Percentiles rank a stretch among this genome's conserved stretches.
phyloP scores from a whole-genome alignment of 257 asterid species.

The Scutellaria barbata region DNA sequence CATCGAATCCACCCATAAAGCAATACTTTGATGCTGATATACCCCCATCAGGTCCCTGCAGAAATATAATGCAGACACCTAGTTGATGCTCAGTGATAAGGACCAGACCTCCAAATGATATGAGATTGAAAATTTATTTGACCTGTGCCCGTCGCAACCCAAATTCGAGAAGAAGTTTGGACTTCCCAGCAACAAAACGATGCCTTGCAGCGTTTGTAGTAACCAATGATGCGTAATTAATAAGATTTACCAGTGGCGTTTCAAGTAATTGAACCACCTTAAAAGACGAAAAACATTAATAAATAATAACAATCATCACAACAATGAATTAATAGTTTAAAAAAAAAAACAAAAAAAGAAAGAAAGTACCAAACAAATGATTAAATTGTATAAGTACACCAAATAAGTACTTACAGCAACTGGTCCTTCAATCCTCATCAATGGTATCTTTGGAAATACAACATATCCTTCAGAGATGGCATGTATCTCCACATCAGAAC shows the following conservation, averaged over 20 bases:
- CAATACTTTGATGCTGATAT: slow-evolving; percentile 92
- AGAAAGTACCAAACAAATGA: not conserved
- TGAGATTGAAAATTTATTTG: slow-evolving; percentile 18
- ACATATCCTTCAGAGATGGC: slow-evolving; percentile 94
- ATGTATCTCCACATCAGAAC: slow-evolving; percentile 90
- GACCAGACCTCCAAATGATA: slow-evolving; percentile 34
- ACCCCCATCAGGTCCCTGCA: slow-evolving; percentile 99
- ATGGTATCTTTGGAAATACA: slow-evolving; percentile 93
- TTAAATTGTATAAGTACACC: slow-evolving; percentile 24
- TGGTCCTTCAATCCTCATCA: slow-evolving; percentile 97
- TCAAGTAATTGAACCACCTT: slow-evolving; percentile 98
- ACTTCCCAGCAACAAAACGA: slow-evolving; percentile 97
- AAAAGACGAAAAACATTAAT: slow-evolving; percentile 40
- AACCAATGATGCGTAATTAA: slow-evolving; percentile 92
- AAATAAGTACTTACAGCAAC: slow-evolving; percentile 74
- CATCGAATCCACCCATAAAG: slow-evolving; percentile 99
- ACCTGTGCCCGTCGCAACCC: slow-evolving; percentile 98
- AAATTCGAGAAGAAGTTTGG: slow-evolving; percentile 93
- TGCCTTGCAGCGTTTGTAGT: slow-evolving; percentile 99
- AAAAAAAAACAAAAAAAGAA: not conserved
- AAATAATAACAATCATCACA: slow-evolving; percentile 17
- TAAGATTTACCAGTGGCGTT: slow-evolving; percentile 90
- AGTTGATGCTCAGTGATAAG: slow-evolving; percentile 28
- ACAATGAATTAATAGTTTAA: slow-evolving; percentile 18
- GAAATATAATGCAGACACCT: slow-evolving; percentile 25